A percentile compares a stretch with the other conserved stretches of the same genome.
phyloP scores from a whole-genome alignment of 1,284 basidiomycete species.

The Fomes fomentarius region DNA sequence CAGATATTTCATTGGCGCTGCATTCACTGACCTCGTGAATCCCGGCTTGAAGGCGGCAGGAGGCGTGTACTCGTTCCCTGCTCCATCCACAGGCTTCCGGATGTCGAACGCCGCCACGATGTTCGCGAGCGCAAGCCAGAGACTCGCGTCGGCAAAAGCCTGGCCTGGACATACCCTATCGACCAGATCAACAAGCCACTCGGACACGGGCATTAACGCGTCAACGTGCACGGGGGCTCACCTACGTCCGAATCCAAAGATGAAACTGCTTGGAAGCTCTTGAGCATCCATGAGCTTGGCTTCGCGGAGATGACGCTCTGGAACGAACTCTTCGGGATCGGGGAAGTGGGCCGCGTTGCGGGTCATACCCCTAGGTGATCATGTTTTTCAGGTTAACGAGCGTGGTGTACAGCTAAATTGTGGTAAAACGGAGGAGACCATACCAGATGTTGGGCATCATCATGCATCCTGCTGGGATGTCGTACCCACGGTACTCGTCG shows the following conservation, averaged over 20 bases:
- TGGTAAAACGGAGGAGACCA: background rate
- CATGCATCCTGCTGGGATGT: conserved; percentile 47
- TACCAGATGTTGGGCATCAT: conserved; percentile 52
- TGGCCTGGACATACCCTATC: conserved; percentile 33
- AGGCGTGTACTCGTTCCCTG: conserved; percentile 27
- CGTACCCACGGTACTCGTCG: conserved; percentile 48
- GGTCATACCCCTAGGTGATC: conserved; percentile 30
- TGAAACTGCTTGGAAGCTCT: too few relatives aligned
- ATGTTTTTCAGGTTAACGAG: background rate
- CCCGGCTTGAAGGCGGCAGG: conserved; percentile 23
- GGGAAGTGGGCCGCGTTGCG: conserved; percentile 24
- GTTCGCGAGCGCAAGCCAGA: conserved; percentile 31
- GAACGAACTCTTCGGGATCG: too few relatives aligned
- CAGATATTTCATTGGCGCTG: too few relatives aligned
- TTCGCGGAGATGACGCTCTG: too few relatives aligned
- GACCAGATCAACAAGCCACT: background rate
- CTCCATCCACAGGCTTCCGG: conserved; percentile 20
- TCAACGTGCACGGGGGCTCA: too few relatives aligned
- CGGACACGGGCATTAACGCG: background rate
- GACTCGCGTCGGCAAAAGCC: conserved; percentile 28
- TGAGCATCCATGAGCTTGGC: too few relatives aligned
- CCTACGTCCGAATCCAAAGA: conserved; percentile 38
- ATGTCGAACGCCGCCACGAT: conserved; percentile 32
- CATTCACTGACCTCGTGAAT: conserved; percentile 16
- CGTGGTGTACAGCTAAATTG: background rate